Percentiles rank a stretch among this genome's conserved stretches.
Evolutionary conservation across 2,329 filamentous ascomycete species (phyloP).

Genomic region (Raffaelea deltoideospora): DNA sequence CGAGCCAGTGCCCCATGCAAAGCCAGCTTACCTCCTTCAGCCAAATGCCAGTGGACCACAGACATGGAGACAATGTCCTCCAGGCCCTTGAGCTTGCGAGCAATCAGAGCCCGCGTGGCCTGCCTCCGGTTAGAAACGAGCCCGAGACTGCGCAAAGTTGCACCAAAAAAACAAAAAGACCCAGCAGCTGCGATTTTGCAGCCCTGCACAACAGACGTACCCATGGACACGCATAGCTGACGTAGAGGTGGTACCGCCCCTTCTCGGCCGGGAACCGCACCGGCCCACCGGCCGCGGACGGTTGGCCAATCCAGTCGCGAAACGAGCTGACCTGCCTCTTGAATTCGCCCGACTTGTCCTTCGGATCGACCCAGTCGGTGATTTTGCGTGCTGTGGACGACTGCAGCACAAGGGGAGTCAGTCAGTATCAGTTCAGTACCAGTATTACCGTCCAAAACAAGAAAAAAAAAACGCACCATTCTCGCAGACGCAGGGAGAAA

Average conservation of each 20-base stretch:
- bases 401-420: neutral
- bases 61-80: constrained; percentile 69
- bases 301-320: constrained; percentile 49
- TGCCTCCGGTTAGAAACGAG: too few species aligned
- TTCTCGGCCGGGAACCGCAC: constrained; percentile 66
- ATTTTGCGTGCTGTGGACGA: constrained; percentile 27
- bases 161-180: neutral
- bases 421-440: neutral
- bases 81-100: constrained; percentile 78
- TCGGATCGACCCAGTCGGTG: constrained; percentile 69
- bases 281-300: constrained; percentile 52
- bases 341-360: constrained; percentile 77
- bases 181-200: too few species aligned
- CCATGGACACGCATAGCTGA: constrained; percentile 92
- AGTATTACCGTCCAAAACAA: constrained; percentile 6
- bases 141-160: too few species aligned
- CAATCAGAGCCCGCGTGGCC: constrained; percentile 76
- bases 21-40: constrained; percentile 27
- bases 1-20: too few species aligned
- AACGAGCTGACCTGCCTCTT: constrained; percentile 78
- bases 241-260: constrained; percentile 84
- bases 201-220: too few species aligned
- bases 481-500: too few species aligned
- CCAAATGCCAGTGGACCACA: constrained; percentile 86
- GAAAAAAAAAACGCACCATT: too few species aligned